A percentile compares a stretch with the other conserved stretches of the same genome.
phyloP scores from a whole-genome alignment of 805 yeast species.

The Ascoidea tarda region DNA sequence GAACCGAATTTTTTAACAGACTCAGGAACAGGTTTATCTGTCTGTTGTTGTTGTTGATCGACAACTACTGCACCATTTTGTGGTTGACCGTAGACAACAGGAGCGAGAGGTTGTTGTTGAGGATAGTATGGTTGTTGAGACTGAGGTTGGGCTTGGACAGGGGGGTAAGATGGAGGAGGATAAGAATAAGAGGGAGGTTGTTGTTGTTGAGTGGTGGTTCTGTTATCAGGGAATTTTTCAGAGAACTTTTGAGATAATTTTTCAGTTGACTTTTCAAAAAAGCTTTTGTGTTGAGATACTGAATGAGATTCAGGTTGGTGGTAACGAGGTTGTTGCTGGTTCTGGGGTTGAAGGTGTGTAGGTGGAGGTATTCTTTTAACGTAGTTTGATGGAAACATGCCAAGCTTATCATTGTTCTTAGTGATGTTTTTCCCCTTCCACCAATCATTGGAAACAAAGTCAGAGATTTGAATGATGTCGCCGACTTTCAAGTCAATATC shows the following conservation, averaged over 20 bases:
- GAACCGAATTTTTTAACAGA: constrained; percentile 53
- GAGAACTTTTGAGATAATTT: constrained; percentile 13
- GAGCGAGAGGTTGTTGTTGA: constrained; percentile 17
- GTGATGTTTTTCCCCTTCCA: constrained; percentile 53
- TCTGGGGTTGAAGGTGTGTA: not conserved
- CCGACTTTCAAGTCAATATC: constrained; percentile 58
- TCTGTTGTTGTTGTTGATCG: constrained; percentile 14
- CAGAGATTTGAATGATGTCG: constrained; percentile 54
- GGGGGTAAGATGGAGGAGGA: constrained; percentile 29
- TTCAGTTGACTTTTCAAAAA: constrained; percentile 8
- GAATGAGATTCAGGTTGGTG: constrained; percentile 1
- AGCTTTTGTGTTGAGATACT: constrained; percentile 5
- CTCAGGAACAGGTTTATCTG: constrained; percentile 15
- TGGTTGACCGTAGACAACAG: constrained; percentile 8
- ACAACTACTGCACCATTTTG: constrained; percentile 10
- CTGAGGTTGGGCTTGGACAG: constrained; percentile 31
- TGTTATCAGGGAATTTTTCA: not conserved
- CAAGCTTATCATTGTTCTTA: constrained; percentile 32
- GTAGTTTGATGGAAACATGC: constrained; percentile 86
- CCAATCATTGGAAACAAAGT: constrained; percentile 78
- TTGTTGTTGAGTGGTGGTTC: constrained; percentile 1
- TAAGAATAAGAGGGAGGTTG: constrained; percentile 10
- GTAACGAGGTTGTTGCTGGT: constrained; percentile 9
- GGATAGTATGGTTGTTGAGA: constrained; percentile 19
- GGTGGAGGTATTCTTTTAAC: constrained; percentile 25